phyloP scores from a whole-genome alignment of 2,329 filamentous ascomycete genomes.

The Trichoderma asperellum region DNA sequence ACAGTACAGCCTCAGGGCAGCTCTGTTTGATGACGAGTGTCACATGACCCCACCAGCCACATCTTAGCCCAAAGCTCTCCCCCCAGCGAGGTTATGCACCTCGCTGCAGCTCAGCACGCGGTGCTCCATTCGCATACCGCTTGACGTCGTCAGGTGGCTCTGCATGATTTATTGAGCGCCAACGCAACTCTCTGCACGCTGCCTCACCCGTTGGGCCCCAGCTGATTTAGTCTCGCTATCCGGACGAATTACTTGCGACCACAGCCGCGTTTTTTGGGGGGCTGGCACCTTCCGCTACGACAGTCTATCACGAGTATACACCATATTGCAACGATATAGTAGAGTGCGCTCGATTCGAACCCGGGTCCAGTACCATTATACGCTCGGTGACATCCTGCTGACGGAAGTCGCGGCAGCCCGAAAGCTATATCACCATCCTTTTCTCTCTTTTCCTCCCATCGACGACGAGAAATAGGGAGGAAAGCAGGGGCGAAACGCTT shows the following conservation, averaged over 20 bases:
- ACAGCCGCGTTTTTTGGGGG: slow-evolving; percentile 28
- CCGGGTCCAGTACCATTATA: background rate
- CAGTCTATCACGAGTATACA: slow-evolving; percentile 11
- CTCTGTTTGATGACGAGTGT: slow-evolving; percentile 24
- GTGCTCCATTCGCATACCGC: slow-evolving; percentile 29
- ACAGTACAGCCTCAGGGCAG: background rate
- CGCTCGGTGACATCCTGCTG: background rate
- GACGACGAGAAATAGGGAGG: slow-evolving; percentile 9
- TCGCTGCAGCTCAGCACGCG: slow-evolving; percentile 27
- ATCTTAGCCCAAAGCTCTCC: slow-evolving; percentile 9
- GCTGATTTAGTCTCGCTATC: slow-evolving; percentile 11
- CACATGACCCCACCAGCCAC: slow-evolving; percentile 40
- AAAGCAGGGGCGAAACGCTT: slow-evolving; percentile 2
- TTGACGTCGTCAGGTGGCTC: slow-evolving; percentile 31
- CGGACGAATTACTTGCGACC: slow-evolving; percentile 16
- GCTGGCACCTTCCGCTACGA: slow-evolving; percentile 32
- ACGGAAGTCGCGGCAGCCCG: background rate
- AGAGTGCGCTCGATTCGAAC: background rate
- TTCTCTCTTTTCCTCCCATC: background rate
- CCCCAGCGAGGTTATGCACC: slow-evolving; percentile 21
- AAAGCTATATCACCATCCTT: background rate
- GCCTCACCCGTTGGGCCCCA: slow-evolving; percentile 21
- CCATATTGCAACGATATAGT: background rate
- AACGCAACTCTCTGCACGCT: slow-evolving; percentile 23
- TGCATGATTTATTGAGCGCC: slow-evolving; percentile 29